Base-by-base conservation (phyloP, 768 basidiomycete genomes). In the Russula foetens region DNA sequence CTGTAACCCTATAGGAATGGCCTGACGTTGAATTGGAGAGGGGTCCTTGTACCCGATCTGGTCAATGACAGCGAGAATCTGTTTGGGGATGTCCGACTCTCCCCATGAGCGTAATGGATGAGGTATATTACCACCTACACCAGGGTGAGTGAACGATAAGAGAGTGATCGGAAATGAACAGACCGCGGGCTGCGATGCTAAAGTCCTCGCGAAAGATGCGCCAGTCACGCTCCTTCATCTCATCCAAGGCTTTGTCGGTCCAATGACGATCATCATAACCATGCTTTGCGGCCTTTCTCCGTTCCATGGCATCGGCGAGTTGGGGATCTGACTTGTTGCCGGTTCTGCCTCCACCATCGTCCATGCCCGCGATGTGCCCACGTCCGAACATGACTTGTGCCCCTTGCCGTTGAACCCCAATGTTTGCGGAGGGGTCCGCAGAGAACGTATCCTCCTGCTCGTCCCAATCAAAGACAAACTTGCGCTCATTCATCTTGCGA, bases 381-480 rank as follows among this genome's bases (percentile, higher is more conserved):
- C 90, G 78, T 19, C 90, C 92, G 75, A 90, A 92, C 89, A 92
- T 92, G 43, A 92, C 83, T 67, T 90, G 88, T 3, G 90, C 89
- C 19, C 88, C 88, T 70, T 91, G 90, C 28, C 88, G 79, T 56
- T 84, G 84, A 54, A 79, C 79, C 2, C 86, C 88, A 5, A 82
- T 80, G 7, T 84, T 84, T 15, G 82, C 77, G n/a, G 86, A 85
- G 17, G 88, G 83, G 69, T 90, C 90, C 31, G 81, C 84, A 8
- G 83, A 77, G 68, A 90, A 86, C 15, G 97, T 99, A 72, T 99
- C 97, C 68, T 99, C 97, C 71, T 88, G 89, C 51, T 86, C 85
- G 69, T 96, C 94, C 97, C 97, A 99, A 72, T 98, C 97, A 69
- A 99, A 99, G n/a, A 96, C 91, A 70, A 98, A 93, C 74, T 96